Conservation (phyloP, 108 stramenopile species). For the Nannochloropsis granulata region DNA sequence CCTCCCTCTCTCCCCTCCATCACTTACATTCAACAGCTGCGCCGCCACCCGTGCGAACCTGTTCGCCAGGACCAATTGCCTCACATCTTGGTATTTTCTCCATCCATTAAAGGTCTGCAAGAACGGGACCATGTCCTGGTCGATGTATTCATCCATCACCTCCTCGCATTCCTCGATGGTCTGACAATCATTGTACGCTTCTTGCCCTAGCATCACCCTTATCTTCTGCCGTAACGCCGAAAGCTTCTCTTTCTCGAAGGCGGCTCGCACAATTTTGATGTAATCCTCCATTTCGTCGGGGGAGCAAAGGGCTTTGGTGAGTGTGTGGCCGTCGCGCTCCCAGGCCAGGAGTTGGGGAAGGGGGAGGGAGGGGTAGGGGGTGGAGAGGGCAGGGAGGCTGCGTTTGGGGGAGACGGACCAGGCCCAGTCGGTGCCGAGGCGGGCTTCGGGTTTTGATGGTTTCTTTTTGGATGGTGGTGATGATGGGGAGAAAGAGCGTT, state of each 20-base stretch:
- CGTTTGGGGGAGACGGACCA: neutral
- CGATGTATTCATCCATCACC: conserved; percentile 2
- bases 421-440: neutral
- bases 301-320: conserved; percentile 2
- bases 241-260: conserved; percentile 12
- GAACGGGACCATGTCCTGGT: conserved; percentile 11
- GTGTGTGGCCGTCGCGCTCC: conserved; percentile 7
- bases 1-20: neutral
- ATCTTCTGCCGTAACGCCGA: conserved; percentile 23
- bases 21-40: conserved; percentile 14
- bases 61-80: neutral
- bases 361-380: neutral
- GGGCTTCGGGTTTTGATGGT: neutral
- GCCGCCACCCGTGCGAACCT: neutral
- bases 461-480: neutral
- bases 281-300: neutral
- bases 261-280: neutral
- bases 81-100: neutral
- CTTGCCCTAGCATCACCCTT: conserved; percentile 15
- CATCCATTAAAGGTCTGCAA: conserved; percentile 1
- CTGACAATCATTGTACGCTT: neutral
- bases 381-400: neutral
- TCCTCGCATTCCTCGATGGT: conserved; percentile 8
- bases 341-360: neutral
- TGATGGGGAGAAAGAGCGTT: neutral